Evolutionary conservation across 495 filamentous ascomycete species (phyloP).

Genomic region (Penicillium alfredii): DNA sequence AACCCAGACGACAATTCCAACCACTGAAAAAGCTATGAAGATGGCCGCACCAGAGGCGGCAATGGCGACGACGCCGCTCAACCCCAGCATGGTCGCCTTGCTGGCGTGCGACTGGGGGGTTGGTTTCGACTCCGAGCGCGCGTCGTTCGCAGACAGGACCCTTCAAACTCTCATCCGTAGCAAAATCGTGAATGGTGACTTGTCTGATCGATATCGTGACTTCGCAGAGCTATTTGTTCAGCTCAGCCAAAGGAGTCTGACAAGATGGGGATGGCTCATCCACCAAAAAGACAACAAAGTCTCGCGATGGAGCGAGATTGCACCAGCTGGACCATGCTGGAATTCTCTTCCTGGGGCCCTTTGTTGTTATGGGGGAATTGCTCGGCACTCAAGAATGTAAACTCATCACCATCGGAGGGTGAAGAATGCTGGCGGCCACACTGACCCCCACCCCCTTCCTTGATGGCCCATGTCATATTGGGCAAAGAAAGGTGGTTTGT

Average conservation of each 20-base stretch:
- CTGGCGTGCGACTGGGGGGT: slow-evolving; percentile 4
- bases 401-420: slow-evolving; percentile 25
- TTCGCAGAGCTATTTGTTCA: background rate
- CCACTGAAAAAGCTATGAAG: slow-evolving; percentile 30
- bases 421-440: slow-evolving; percentile 34
- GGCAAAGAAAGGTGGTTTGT: too few species aligned
- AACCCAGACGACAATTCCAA: slow-evolving; percentile 35
- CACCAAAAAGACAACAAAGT: slow-evolving; percentile 12
- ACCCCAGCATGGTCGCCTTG: slow-evolving; percentile 28
- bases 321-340: background rate
- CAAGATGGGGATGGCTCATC: slow-evolving; percentile 3
- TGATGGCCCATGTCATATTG: slow-evolving; percentile 4
- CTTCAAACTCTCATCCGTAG: slow-evolving; percentile 4
- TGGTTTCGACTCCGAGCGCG: background rate
- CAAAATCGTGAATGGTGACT: background rate
- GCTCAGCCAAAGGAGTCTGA: too few species aligned
- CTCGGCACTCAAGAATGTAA: slow-evolving; percentile 29
- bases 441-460: slow-evolving; percentile 8
- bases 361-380: slow-evolving; percentile 35
- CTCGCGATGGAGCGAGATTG: slow-evolving; percentile 4
- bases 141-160: background rate
- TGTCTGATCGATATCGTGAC: too few species aligned
- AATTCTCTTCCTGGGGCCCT: slow-evolving; percentile 13
- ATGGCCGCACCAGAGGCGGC: slow-evolving; percentile 36
- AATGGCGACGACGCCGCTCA: slow-evolving; percentile 38